Percentiles rank a stretch among this genome's conserved stretches.
phyloP scores from a whole-genome alignment of 2,329 filamentous ascomycete species.

The Purpureocillium lavendulum region DNA sequence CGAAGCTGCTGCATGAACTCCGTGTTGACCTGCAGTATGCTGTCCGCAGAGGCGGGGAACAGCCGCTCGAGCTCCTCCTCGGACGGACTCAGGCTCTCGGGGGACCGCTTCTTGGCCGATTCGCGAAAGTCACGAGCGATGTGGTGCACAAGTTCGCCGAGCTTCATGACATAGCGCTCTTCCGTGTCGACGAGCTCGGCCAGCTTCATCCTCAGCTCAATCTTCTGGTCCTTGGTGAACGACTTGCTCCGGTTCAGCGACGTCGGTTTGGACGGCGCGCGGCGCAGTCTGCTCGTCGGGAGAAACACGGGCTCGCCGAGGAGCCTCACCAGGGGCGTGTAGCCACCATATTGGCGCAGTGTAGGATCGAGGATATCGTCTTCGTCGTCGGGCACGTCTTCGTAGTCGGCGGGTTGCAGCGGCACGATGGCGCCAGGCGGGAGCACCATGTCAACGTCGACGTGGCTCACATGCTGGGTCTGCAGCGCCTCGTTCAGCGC shows the following conservation, averaged over 20 bases:
- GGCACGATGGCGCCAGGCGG: conserved; percentile 70
- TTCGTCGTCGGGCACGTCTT: conserved; percentile 52
- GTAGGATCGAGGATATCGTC: conserved; percentile 59
- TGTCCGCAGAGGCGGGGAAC: conserved; percentile 73
- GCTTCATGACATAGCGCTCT: conserved; percentile 83
- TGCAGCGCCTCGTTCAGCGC: conserved; percentile 69
- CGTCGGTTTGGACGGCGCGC: conserved; percentile 80
- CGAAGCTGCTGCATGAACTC: conserved; percentile 71
- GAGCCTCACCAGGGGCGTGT: conserved; percentile 66
- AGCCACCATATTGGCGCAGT: conserved; percentile 64
- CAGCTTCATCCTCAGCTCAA: conserved; percentile 79
- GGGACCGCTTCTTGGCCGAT: conserved; percentile 50
- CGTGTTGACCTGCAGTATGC: conserved; percentile 74
- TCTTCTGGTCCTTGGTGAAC: conserved; percentile 74
- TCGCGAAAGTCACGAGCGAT: conserved; percentile 74
- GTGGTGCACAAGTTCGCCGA: conserved; percentile 73
- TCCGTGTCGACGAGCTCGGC: conserved; percentile 88
- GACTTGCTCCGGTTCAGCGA: conserved; percentile 69
- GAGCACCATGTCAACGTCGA: conserved; percentile 81
- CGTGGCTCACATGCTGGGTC: conserved; percentile 73
- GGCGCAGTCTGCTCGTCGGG: conserved; percentile 74
- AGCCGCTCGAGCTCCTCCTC: conserved; percentile 64
- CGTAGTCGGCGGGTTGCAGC: conserved; percentile 48
- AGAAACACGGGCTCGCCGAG: conserved; percentile 82
- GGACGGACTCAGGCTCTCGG: conserved; percentile 61